Base-by-base conservation (phyloP, 176 grass and related monocot genomes). In the Aegilops tauschii region DNA sequence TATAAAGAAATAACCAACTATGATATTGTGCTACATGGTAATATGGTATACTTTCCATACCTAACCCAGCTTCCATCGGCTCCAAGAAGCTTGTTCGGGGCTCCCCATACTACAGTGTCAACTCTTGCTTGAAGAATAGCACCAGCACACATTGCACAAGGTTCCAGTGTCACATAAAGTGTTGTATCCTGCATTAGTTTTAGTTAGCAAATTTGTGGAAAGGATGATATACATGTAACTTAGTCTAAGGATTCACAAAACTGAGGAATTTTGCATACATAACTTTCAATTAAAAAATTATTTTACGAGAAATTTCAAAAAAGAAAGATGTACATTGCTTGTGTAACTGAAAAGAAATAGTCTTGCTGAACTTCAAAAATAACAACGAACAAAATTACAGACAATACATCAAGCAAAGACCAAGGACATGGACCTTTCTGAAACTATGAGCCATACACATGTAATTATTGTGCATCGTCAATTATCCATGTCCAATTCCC, bases 61-160 rank as follows among this genome's bases (percentile, higher is more conserved):
- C 92, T 98, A 84, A 98, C 92, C 96, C 96, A 98, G 85, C 96
- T 98, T 45, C 96, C 96, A 91, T 98, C 96, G 7, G 93, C 96
- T 82, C 96, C 96, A 6, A 98, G 84, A 83, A 98, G 93, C 75
- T 93, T 98, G 82, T 98, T 98, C 69, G 93, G 92, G 17, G 96
- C 96, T 83, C 96, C 96, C 96, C 96, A 98, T 23, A 98, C 96
- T 31, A 98, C 92, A 67, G 93, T 90, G 45, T 98, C 93, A 29
- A 96, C 81, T 88, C 96, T 91, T 76, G 96, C 96, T 89, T 98
- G 96, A 77, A 98, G 96, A 86, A 98, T 94, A 69, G 93, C 96
- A 28, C 96, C 96, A 68, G 96, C 96, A 20, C 96, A 98, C 96
- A 98, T 98, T 25, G 93, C 90, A 61, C 96, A 98, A 80, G 96